phyloP scores from a whole-genome alignment of 306 rosid genomes.

The Vigna nakashimae region DNA sequence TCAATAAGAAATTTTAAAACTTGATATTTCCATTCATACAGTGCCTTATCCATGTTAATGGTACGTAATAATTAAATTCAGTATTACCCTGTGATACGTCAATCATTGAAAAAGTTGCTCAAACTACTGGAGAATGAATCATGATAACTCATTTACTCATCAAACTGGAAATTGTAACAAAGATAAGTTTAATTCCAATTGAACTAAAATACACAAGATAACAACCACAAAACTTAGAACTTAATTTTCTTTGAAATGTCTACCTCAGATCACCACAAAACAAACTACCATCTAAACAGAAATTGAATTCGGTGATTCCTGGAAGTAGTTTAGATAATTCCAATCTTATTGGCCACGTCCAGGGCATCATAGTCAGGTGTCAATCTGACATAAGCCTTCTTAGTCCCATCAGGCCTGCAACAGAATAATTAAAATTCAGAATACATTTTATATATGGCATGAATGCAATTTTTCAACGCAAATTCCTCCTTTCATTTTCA shows the following conservation, averaged over 20 bases:
- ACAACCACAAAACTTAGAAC: conserved; percentile 36
- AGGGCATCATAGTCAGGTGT: conserved; percentile 91
- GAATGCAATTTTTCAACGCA: neutral
- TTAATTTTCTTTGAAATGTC: conserved; percentile 14
- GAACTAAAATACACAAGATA: conserved; percentile 39
- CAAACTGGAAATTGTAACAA: conserved; percentile 31
- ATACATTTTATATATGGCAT: neutral
- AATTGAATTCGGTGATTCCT: conserved; percentile 8
- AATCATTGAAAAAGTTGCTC: neutral
- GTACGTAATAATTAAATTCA: neutral
- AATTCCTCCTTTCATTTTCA: neutral
- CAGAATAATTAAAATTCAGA: conserved; percentile 5
- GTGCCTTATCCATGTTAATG: neutral
- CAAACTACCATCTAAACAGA: conserved; percentile 40
- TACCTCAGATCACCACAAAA: conserved; percentile 30
- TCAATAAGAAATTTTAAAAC: neutral
- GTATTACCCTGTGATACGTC: neutral
- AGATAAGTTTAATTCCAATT: conserved; percentile 15
- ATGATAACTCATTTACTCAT: conserved; percentile 4
- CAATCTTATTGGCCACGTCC: conserved; percentile 95
- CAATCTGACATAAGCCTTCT: conserved; percentile 90
- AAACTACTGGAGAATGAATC: neutral
- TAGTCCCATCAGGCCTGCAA: conserved; percentile 92
- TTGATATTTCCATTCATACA: neutral
- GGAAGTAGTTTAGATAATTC: conserved; percentile 63